Percentiles rank a stretch among this genome's conserved stretches.
phyloP scores from a whole-genome alignment of 2,329 filamentous ascomycete species.

The Fusarium beomiforme region DNA sequence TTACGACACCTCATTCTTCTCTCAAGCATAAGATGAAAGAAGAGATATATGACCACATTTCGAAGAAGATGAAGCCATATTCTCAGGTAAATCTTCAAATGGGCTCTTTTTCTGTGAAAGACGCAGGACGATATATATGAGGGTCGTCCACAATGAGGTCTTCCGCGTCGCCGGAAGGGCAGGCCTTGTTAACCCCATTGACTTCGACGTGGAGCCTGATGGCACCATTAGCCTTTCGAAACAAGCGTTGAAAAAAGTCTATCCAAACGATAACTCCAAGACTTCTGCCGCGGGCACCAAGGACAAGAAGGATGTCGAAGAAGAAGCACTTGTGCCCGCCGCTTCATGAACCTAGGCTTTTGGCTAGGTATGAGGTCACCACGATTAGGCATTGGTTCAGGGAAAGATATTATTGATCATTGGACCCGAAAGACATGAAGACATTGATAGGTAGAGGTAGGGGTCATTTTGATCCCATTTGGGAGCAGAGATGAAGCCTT shows the following conservation, averaged over 20 bases:
- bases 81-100: neutral
- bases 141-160: neutral
- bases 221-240: neutral
- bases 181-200: neutral
- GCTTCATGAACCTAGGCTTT: no score
- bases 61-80: neutral
- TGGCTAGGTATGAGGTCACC: no score
- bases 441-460: no score
- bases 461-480: neutral
- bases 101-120: neutral
- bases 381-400: no score
- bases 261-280: neutral
- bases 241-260: neutral
- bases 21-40: neutral
- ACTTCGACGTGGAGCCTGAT: neutral
- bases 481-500: neutral
- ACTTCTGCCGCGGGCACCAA: accelerated
- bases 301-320: no score
- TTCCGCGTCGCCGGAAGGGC: neutral
- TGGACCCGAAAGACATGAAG: neutral
- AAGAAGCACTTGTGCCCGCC: no score
- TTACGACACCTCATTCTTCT: neutral
- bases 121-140: neutral
- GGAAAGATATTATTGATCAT: neutral
- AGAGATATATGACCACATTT: neutral